phyloP scores from a whole-genome alignment of 768 basidiomycete genomes.

The Hygrophoropsis aurantiaca region DNA sequence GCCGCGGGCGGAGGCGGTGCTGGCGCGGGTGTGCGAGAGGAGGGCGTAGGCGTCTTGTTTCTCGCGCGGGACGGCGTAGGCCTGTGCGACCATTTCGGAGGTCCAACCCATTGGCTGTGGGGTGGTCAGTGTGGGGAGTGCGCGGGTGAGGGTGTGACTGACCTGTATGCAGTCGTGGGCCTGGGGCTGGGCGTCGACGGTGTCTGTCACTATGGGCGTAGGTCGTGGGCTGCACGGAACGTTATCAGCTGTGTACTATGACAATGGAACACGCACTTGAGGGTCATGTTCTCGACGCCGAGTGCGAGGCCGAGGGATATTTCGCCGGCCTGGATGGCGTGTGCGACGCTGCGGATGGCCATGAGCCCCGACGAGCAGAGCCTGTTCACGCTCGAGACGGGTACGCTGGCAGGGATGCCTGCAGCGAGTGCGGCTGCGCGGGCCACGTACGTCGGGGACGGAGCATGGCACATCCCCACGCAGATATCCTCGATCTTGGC shows the following conservation, averaged over 20 bases:
- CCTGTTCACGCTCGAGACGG: constrained; percentile 90
- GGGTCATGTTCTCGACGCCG: constrained; percentile 81
- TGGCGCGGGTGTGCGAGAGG: constrained; percentile 82
- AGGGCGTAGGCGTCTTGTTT: constrained; percentile 90
- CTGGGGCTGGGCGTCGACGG: constrained; percentile 55
- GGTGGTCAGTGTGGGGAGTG: no score
- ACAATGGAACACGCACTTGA: constrained; percentile 50
- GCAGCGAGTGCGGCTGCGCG: constrained; percentile 86
- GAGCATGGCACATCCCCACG: constrained; percentile 86
- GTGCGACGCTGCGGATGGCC: constrained; percentile 88
- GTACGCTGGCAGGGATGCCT: constrained; percentile 82
- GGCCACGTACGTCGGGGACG: constrained; percentile 79
- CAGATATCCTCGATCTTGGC: constrained; percentile 79
- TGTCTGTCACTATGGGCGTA: constrained; percentile 62
- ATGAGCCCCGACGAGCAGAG: constrained; percentile 94
- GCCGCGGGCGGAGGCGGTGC: constrained; percentile 65
- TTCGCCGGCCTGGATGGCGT: constrained; percentile 82
- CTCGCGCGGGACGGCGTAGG: constrained; percentile 73
- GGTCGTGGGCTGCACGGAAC: constrained; percentile 58
- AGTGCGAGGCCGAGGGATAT: constrained; percentile 84
- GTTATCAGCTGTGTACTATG: neutral
- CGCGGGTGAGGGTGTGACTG: no score
- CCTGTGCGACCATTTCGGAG: constrained; percentile 84
- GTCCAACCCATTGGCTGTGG: constrained; percentile 93
- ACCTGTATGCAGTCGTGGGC: constrained; percentile 81